Percentiles rank a stretch among this genome's conserved stretches.
phyloP scores from a whole-genome alignment of 140 eudicot genomes.

The Cichorium intybus region DNA sequence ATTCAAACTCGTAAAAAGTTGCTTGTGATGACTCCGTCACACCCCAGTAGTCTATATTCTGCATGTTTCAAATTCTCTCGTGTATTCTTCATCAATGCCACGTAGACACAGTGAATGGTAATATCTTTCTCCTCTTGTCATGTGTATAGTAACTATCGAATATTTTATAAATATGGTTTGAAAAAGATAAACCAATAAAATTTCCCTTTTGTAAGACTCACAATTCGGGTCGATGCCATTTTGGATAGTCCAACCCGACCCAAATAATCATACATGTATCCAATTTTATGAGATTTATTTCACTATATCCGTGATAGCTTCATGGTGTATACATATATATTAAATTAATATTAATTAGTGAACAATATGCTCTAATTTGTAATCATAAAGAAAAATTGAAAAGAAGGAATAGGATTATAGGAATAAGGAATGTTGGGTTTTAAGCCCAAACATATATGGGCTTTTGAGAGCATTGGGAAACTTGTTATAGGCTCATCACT shows the following conservation, averaged over 20 bases:
- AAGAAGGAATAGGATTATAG: too few relatives aligned
- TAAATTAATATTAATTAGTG: too few relatives aligned
- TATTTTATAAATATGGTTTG: neutral
- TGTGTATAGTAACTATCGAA: too few relatives aligned
- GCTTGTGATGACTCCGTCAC: neutral
- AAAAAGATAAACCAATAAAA: neutral
- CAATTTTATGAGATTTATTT: too few relatives aligned
- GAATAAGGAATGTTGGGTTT: neutral
- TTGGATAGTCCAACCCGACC: too few relatives aligned
- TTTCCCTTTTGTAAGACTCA: neutral
- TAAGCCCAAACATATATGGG: neutral
- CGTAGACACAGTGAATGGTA: slow-evolving; percentile 9
- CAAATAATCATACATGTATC: too few relatives aligned
- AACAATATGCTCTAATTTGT: neutral
- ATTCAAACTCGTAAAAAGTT: neutral
- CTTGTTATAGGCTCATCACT: neutral
- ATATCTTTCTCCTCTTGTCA: neutral
- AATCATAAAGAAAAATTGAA: too few relatives aligned
- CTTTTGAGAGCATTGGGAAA: neutral
- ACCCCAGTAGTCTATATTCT: neutral
- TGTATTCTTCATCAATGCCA: neutral
- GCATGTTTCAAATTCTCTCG: neutral
- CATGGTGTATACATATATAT: too few relatives aligned
- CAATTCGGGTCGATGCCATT: too few relatives aligned
- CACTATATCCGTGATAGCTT: too few relatives aligned